phyloP scores from a whole-genome alignment of 345 rosid species.

The Physaria fendleri region DNA sequence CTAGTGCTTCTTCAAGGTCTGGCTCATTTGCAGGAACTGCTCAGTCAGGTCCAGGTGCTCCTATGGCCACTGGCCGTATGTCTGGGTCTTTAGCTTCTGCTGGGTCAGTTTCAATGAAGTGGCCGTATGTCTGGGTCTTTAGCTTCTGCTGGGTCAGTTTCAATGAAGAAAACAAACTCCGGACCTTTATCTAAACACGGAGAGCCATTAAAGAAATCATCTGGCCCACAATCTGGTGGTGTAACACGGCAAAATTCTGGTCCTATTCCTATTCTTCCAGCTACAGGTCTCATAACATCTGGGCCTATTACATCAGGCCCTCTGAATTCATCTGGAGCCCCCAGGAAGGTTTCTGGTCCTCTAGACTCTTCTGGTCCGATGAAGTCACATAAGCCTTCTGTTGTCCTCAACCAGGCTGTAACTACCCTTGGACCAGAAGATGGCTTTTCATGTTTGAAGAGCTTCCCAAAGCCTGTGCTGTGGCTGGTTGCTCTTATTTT shows the following conservation, averaged over 20 bases:
- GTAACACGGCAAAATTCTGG: slow-evolving; percentile 92
- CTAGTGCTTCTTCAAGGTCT: slow-evolving; percentile 72
- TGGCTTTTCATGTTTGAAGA: slow-evolving; percentile 70
- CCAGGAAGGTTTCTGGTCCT: slow-evolving; percentile 94
- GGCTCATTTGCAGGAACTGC: slow-evolving; percentile 93
- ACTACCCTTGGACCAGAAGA: slow-evolving; percentile 74
- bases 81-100: slow-evolving; percentile 64
- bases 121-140: slow-evolving; percentile 76
- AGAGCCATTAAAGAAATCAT: slow-evolving; percentile 88
- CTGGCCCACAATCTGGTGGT: slow-evolving; percentile 98
- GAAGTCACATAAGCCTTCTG: slow-evolving; percentile 54
- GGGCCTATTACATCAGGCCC: slow-evolving; percentile 97
- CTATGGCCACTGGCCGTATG: slow-evolving; percentile 61
- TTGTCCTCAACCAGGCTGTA: slow-evolving; percentile 83
- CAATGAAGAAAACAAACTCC: slow-evolving; percentile 85
- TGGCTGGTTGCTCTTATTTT: slow-evolving; percentile 86
- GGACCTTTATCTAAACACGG: slow-evolving; percentile 96
- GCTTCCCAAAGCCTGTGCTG: slow-evolving; percentile 84
- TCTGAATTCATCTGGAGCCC: slow-evolving; percentile 82
- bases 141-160: slow-evolving; percentile 61
- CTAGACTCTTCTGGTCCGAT: slow-evolving; percentile 75
- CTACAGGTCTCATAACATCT: slow-evolving; percentile 95
- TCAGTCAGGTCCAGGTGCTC: slow-evolving; percentile 76
- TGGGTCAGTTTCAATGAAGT: slow-evolving; percentile 75
- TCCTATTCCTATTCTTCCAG: slow-evolving; percentile 77